A percentile compares a stretch with the other conserved stretches of the same genome.
Evolutionary conservation across 768 basidiomycete species (phyloP).

Genomic region (Boletales sp.): DNA sequence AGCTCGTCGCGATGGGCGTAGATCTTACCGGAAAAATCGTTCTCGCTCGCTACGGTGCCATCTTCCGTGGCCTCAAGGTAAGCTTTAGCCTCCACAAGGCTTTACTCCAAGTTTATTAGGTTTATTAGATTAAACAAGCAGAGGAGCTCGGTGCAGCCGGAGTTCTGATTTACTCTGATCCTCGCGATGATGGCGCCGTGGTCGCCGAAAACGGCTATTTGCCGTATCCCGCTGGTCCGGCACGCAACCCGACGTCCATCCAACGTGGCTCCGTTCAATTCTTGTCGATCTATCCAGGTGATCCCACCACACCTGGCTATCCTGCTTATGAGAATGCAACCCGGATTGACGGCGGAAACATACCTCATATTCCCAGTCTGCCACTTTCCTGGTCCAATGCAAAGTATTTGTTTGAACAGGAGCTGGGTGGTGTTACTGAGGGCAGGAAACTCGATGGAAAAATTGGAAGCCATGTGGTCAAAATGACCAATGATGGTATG

Average conservation of each 20-base stretch:
- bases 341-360: conserved; percentile 54
- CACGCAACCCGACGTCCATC: conserved; percentile 76
- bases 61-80: conserved; percentile 86
- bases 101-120: conserved; percentile 5
- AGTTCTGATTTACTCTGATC: conserved; percentile 80
- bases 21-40: conserved; percentile 77
- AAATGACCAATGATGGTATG: conserved; percentile 53
- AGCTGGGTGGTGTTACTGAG: conserved; percentile 42
- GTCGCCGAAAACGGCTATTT: conserved; percentile 73
- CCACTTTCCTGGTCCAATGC: conserved; percentile 89
- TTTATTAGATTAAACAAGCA: conserved; percentile 67
- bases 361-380: conserved; percentile 75
- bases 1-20: conserved; percentile 59
- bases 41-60: conserved; percentile 69
- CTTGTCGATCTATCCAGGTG: conserved; percentile 62
- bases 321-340: conserved; percentile 83
- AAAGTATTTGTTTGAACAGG: conserved; percentile 55
- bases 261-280: conserved; percentile 83
- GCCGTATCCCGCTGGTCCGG: conserved; percentile 76
- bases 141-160: conserved; percentile 80
- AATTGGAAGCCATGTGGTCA: conserved; percentile 44
- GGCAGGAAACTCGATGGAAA: conserved; percentile 44
- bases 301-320: conserved; percentile 83
- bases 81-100: conserved; percentile 4
- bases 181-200: conserved; percentile 79